phyloP scores from a whole-genome alignment of 768 basidiomycete species.

The Basidioascus undulatus region DNA sequence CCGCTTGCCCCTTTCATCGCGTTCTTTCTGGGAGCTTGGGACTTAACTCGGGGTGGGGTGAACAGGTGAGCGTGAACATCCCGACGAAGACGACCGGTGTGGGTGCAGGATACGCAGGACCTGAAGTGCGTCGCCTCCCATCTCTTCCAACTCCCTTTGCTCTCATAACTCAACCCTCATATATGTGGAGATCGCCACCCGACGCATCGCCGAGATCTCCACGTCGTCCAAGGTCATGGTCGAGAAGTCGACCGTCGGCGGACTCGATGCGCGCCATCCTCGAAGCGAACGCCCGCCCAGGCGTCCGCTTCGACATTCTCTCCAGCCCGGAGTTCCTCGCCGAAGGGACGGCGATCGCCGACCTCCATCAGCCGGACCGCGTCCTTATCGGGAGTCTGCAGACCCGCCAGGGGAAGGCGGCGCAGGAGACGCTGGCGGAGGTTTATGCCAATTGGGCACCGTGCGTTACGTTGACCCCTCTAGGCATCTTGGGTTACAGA shows the following conservation, averaged over 20 bases:
- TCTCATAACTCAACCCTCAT: too few species aligned
- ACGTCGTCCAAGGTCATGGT: slow-evolving; percentile 89
- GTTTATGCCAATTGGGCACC: slow-evolving; percentile 95
- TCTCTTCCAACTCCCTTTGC: too few species aligned
- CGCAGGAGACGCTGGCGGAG: slow-evolving; percentile 44
- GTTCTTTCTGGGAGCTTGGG: too few species aligned
- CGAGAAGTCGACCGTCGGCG: slow-evolving; percentile 92
- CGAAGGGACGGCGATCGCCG: slow-evolving; percentile 83
- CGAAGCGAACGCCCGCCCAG: slow-evolving; percentile 85
- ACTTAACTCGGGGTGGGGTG: too few species aligned
- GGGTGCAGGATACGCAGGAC: slow-evolving; percentile 87
- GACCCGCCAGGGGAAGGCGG: slow-evolving; percentile 57
- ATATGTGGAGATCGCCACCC: slow-evolving; percentile 91
- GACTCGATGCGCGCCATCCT: slow-evolving; percentile 99
- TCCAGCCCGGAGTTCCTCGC: slow-evolving; percentile 99
- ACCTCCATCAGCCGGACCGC: slow-evolving; percentile 74
- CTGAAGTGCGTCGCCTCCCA: slow-evolving; percentile 89
- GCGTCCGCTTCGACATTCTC: slow-evolving; percentile 83
- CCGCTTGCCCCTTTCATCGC: too few species aligned
- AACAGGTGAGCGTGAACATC: slow-evolving; percentile 94
- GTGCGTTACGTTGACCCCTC: too few species aligned
- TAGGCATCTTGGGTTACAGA: too few species aligned
- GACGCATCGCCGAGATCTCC: slow-evolving; percentile 79
- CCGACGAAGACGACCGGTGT: slow-evolving; percentile 98
- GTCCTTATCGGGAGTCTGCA: slow-evolving; percentile 93